These are phyloP conservation scores for Rubia tinctorum DNA, from an alignment of 305 asterid species.

Conservation along the genomic window DNA sequence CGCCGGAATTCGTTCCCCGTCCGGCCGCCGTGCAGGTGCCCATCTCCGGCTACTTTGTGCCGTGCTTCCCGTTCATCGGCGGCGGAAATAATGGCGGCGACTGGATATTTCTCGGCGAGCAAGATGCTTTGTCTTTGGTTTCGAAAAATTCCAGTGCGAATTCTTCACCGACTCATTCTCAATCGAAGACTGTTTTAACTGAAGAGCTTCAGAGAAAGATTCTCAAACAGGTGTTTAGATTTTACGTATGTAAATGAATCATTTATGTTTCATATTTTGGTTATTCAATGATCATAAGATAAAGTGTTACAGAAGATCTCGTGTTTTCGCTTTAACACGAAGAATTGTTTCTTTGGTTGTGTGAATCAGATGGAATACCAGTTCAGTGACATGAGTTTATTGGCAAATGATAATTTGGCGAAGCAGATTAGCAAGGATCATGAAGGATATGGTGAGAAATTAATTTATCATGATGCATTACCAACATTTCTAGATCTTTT, in stretches of 20 bases:
- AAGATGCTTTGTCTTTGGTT: slow-evolving; percentile 37
- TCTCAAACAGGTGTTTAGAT: slow-evolving; percentile 57
- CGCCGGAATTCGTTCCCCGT: slow-evolving; percentile 85
- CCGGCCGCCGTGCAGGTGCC: slow-evolving; percentile 31
- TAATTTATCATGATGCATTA: too few relatives aligned
- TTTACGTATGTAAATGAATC: neutral
- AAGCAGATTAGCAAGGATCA: slow-evolving; percentile 76
- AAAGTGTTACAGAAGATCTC: too few relatives aligned
- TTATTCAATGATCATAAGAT: too few relatives aligned
- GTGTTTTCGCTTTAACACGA: neutral
- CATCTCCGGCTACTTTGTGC: slow-evolving; percentile 55
- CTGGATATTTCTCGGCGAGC: slow-evolving; percentile 64
- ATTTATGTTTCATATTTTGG: too few relatives aligned
- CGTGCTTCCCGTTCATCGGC: slow-evolving; percentile 54
- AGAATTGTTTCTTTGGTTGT: neutral
- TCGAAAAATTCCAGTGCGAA: slow-evolving; percentile 18
- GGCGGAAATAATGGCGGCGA: slow-evolving; percentile 32
- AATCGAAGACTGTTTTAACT: slow-evolving; percentile 38
- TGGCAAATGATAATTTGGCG: slow-evolving; percentile 76
- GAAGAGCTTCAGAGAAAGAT: slow-evolving; percentile 64
- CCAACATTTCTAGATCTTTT: too few relatives aligned
- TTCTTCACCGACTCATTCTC: slow-evolving; percentile 21
- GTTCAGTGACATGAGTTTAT: slow-evolving; percentile 88
- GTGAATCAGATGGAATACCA: slow-evolving; percentile 74
- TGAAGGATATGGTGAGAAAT: slow-evolving; percentile 68